Conservation (phyloP, 768 basidiomycete species). For the Saitozyma sp. region DNA sequence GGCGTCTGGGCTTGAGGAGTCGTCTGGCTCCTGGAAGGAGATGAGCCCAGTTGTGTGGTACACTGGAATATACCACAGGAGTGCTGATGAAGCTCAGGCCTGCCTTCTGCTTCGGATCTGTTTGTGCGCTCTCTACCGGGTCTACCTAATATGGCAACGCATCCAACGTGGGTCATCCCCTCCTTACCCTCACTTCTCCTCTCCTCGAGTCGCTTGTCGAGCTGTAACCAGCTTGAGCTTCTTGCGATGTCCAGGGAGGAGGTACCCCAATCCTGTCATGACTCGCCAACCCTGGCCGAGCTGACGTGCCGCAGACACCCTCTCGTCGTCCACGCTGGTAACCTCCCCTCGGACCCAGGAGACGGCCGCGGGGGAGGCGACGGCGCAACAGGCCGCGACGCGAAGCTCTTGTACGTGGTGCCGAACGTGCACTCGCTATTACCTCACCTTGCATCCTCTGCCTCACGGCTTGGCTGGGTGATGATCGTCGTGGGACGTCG, state of each 20-base stretch:
- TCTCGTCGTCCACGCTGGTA: conserved; percentile 49
- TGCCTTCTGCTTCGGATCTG: conserved; percentile 45
- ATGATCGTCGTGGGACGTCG: neutral
- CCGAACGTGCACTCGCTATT: no score
- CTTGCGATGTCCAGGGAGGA: neutral
- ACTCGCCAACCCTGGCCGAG: no score
- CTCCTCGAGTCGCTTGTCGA: no score
- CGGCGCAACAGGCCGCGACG: conserved; percentile 46
- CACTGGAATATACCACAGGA: neutral
- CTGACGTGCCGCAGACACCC: conserved; percentile 46
- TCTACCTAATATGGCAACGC: conserved; percentile 43
- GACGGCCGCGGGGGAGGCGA: conserved; percentile 46
- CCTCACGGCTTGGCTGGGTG: no score
- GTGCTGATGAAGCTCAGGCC: neutral
- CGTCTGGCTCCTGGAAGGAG: no score
- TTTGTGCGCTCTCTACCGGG: conserved; percentile 52
- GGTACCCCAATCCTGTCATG: neutral
- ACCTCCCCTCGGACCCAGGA: conserved; percentile 50
- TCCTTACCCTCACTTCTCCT: no score
- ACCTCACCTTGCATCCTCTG: no score
- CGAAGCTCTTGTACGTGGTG: conserved; percentile 48
- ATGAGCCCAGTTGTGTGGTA: no score
- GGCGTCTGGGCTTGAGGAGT: no score
- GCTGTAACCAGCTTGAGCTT: no score
- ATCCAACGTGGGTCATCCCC: conserved; percentile 45